Conservation (phyloP, 208 protist species). For the Leishmania lainsoni region DNA sequence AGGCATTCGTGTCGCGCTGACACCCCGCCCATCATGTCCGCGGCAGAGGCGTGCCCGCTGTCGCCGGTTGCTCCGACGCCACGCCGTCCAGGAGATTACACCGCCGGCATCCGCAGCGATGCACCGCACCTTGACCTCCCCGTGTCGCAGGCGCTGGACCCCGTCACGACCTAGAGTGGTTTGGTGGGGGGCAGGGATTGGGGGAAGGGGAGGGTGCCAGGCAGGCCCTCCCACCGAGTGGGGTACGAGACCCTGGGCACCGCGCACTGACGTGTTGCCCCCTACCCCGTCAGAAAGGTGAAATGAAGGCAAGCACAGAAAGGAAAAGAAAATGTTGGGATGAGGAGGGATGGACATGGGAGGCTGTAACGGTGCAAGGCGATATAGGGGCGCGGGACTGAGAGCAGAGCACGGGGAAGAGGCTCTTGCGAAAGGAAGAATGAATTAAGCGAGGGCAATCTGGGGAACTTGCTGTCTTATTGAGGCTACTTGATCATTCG, state of each 20-base stretch:
- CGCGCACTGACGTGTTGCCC: too few species aligned
- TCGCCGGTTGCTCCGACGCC: neutral
- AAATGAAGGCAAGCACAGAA: neutral
- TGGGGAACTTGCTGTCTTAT: neutral
- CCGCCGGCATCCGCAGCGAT: neutral
- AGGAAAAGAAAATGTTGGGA: neutral
- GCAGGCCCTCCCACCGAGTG: neutral
- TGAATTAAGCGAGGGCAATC: neutral
- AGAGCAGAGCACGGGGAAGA: neutral
- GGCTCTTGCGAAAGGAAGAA: neutral
- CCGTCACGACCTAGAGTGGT: neutral
- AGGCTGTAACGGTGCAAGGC: neutral
- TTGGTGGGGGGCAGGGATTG: neutral
- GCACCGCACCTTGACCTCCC: neutral
- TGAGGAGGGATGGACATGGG: neutral
- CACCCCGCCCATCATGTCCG: neutral
- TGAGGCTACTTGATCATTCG: neutral
- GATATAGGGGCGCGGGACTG: neutral
- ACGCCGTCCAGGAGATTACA: neutral
- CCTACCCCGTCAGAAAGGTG: neutral
- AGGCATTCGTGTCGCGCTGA: neutral
- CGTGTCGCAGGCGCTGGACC: neutral
- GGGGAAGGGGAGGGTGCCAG: neutral
- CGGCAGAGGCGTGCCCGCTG: neutral
- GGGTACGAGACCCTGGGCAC: neutral